phyloP scores from a whole-genome alignment of 2,329 filamentous ascomycete genomes.

The Ambrosiella xylebori region DNA sequence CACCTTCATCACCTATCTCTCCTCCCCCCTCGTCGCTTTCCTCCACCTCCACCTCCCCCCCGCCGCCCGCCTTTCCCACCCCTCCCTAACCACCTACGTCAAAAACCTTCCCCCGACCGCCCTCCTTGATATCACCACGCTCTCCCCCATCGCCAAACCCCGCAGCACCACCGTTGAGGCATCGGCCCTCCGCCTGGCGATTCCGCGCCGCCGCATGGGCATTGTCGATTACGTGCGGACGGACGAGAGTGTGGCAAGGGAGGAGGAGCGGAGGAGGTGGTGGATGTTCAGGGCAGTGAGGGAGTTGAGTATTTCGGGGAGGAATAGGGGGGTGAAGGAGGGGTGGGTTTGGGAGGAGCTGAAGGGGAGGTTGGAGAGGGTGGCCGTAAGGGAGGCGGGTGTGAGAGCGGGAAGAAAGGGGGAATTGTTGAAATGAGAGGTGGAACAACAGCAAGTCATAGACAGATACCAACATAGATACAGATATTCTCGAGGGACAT shows the following conservation, averaged over 20 bases:
- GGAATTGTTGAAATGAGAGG: not conserved
- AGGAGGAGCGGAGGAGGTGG: conserved; percentile 23
- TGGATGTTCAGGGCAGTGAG: conserved; percentile 24
- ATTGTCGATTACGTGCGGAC: conserved; percentile 25
- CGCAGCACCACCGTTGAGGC: conserved; percentile 28
- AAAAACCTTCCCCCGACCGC: conserved; percentile 27
- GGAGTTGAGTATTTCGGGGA: conserved; percentile 23
- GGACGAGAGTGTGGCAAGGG: conserved; percentile 17
- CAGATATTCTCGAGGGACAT: not conserved
- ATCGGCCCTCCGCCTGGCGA: conserved; percentile 21
- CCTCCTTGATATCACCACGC: conserved; percentile 35
- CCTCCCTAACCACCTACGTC: conserved; percentile 36
- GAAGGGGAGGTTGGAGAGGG: conserved; percentile 19
- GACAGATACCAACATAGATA: not conserved
- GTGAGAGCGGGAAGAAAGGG: conserved; percentile 3
- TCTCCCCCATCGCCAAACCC: conserved; percentile 38
- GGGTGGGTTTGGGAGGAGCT: conserved; percentile 27
- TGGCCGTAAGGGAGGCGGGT: conserved; percentile 5
- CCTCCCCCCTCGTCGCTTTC: conserved; percentile 54
- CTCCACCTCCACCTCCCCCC: conserved; percentile 52
- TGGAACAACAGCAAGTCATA: not conserved
- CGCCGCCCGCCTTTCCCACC: conserved; percentile 43
- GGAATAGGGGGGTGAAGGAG: conserved; percentile 15
- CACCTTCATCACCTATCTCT: conserved; percentile 43
- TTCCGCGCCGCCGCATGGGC: conserved; percentile 20